A percentile compares a stretch with the other conserved stretches of the same genome.
phyloP scores from a whole-genome alignment of 2,329 filamentous ascomycete species.

The Penicillium palitans region DNA sequence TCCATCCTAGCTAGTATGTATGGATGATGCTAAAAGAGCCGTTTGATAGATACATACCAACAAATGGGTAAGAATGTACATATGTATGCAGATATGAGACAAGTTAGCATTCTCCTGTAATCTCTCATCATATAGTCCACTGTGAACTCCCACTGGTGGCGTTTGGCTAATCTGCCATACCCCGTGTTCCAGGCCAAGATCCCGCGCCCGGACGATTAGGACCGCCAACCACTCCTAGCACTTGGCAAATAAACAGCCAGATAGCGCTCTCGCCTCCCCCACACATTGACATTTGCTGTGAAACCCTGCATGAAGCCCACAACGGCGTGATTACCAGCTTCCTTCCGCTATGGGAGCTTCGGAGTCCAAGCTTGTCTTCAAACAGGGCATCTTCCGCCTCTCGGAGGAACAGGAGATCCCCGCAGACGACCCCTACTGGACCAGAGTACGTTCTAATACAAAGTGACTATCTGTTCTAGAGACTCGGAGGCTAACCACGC shows the following conservation, averaged over 20 bases:
- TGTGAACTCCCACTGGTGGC: not conserved
- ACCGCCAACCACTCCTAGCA: conserved; percentile 17
- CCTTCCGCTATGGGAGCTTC: conserved; percentile 79
- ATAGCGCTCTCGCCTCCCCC: not conserved
- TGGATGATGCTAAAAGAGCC: not conserved
- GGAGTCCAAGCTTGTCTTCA: conserved; percentile 98
- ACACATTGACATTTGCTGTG: not conserved
- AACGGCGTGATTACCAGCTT: conserved; percentile 26
- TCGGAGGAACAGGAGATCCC: conserved; percentile 89
- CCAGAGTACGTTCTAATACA: conserved; percentile 63
- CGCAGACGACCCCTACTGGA: conserved; percentile 89
- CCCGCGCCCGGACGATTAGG: conserved; percentile 14
- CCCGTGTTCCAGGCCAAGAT: conserved; percentile 19
- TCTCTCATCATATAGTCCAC: not conserved
- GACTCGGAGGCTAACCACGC: conserved; percentile 21
- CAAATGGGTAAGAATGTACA: not conserved
- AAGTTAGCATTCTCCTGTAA: not conserved
- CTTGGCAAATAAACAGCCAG: conserved; percentile 9
- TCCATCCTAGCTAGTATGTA: not conserved
- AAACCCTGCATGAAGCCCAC: conserved; percentile 29
- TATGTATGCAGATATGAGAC: not conserved
- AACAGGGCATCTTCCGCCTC: conserved; percentile 94
- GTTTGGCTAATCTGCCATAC: conserved; percentile 7
- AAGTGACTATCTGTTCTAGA: not conserved
- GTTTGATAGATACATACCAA: not conserved